These are phyloP conservation scores for Phanerochaete carnosa DNA, from an alignment of 768 basidiomycete species.

Conservation along the genomic window DNA sequence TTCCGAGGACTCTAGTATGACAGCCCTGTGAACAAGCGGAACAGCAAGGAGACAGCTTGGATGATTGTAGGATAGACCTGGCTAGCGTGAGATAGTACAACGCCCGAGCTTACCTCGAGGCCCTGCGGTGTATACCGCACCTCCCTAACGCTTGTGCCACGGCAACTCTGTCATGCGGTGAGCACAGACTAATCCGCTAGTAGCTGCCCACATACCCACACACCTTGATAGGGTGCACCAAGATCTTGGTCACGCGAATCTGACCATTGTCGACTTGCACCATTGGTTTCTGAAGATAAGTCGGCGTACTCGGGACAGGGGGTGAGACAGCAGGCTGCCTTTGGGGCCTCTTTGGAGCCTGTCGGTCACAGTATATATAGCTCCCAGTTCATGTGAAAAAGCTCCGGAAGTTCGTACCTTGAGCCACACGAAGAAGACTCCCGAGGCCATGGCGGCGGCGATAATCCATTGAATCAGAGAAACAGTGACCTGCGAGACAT, in stretches of 20 bases:
- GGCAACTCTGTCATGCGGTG: constrained; percentile 55
- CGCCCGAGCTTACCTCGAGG: constrained; percentile 48
- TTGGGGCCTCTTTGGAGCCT: not conserved
- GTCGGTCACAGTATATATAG: not conserved
- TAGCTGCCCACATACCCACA: constrained; percentile 4
- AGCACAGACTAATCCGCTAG: not conserved
- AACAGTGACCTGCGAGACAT: not conserved
- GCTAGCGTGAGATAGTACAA: not conserved
- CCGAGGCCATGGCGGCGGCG: not conserved
- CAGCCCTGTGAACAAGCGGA: too few relatives aligned
- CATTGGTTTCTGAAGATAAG: not conserved
- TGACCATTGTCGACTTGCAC: not conserved
- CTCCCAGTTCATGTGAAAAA: not conserved
- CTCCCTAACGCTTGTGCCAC: constrained; percentile 56
- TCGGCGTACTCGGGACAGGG: not conserved
- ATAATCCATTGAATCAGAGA: not conserved
- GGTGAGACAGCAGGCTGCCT: not conserved
- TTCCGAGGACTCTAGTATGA: not conserved
- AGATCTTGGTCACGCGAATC: constrained; percentile 17
- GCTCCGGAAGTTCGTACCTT: not conserved
- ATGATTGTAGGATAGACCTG: too few relatives aligned
- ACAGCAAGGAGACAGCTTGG: too few relatives aligned
- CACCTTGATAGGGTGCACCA: constrained; percentile 65
- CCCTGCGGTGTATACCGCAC: constrained; percentile 59
- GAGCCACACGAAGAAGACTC: not conserved